Evolutionary conservation across 1,284 basidiomycete species (phyloP), one percentile per base, ranked within the genome.

Genomic region (Caloboletus firmus): DNA sequence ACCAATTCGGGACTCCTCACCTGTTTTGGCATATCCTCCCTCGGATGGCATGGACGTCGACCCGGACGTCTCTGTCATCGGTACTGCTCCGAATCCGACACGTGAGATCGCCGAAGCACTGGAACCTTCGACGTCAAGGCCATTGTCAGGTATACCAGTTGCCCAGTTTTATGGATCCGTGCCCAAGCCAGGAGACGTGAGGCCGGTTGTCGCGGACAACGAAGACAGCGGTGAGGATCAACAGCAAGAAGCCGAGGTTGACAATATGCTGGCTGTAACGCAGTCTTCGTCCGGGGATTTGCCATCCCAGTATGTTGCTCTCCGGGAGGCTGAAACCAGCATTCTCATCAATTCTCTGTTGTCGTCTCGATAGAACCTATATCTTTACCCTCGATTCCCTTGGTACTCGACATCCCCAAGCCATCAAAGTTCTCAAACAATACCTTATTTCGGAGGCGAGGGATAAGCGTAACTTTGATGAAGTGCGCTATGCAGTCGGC

Each of bases 321-420:
- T 36, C 22, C n/a, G 28, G 36, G n/a, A 40, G 11, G 24, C 13
- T 54, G 15, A 35, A 30, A 39, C 6, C 30, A 44, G 34, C 9
- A 28, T 13, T 45, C 22, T 39, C 20, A 54, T 44, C 42, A 32
- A 45, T 45, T 20, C 10, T 36, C 8, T 18, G n/a, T 22, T 45
- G 17, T 44, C 28, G 24, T 49, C 35, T 53, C 24, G 37, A 37
- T 59, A 93, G 91, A 45, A 85, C 91, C 4, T 84, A 81, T 61
- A 87, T 97, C 40, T 84, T 94, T 65, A 91, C 85, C 0, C 81
- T 98, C 49, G 96, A 99, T 69, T 98, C 95, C 1, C 79, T 99
- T 28, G 87, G 88, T 1, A 74, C 75, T 12, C 72, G 74, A 15
- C 96, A 98, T 70, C 72, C 74, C 0, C 77, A 82, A 20, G 91